Base-by-base conservation (phyloP, 2,329 filamentous ascomycete genomes). In the Pseudocercospora musae region DNA sequence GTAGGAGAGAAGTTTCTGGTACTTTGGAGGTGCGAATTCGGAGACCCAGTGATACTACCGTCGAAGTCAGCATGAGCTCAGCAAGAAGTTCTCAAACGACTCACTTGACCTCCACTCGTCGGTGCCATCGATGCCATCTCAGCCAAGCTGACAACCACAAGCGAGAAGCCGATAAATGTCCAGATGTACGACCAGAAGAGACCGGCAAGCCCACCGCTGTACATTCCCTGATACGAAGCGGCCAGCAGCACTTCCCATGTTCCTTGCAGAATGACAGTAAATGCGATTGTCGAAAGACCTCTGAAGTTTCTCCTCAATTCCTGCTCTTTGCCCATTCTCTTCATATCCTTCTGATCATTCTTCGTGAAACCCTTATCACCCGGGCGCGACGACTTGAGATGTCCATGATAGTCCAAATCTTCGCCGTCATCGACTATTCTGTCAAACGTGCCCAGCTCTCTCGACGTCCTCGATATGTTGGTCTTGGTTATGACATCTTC, bases 181-280 rank as follows among this genome's bases (percentile, higher is more conserved):
- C 68, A 70, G 5, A 73, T 59, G 33, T 69, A 72, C 6, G 59
- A 63, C 70, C 70, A 73, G 59, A 72, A 67, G 11, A 72, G 52
- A 13, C 71, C 71, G 2, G 65, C 71, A 20, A 68, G 56, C 5
- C 71, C 71, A 33, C 71, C 71, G 53, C 64, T 64, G 11, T 65
- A 59, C 21, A 72, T 58, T 13, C 64, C 69, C 27, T 60, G 61
- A 13, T 54, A 59, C 13, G 61, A 64, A 13, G 63, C 59, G 2
- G 75, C 73, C 3, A 82, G 69, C 4, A 78, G 72, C 15, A 78
- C 76, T 67, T 85, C 82, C 83, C 82, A 85, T 0, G 82, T 83
- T 42, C 78, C 79, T 68, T 82, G 78, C 37, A 81, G 74, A 11
- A 80, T 78, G 62, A 79, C 80, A 29, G 77, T 78, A 58, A 83